Percentiles rank a stretch among this genome's conserved stretches.
phyloP scores from a whole-genome alignment of 2,329 filamentous ascomycete species.

The Orbilia ellipsospora region DNA sequence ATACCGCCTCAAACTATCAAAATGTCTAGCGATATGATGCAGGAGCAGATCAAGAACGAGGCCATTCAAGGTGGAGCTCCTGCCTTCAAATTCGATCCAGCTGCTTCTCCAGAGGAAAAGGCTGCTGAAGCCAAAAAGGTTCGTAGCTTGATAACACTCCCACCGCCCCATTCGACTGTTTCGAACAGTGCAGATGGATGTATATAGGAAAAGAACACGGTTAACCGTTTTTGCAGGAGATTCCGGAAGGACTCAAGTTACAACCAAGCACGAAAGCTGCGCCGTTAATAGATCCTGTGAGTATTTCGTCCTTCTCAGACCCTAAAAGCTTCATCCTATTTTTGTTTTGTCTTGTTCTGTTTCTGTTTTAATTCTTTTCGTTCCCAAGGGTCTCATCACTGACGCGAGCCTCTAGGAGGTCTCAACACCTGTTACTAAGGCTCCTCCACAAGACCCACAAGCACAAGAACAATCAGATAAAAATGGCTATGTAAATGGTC shows the following conservation, averaged over 20 bases:
- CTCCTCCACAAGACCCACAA: slow-evolving; percentile 35
- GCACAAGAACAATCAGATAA: slow-evolving; percentile 57
- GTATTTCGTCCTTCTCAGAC: slow-evolving; percentile 14
- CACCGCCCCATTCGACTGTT: neutral
- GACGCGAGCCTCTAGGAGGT: slow-evolving; percentile 19
- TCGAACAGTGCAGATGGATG: neutral
- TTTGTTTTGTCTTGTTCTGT: slow-evolving; percentile 17
- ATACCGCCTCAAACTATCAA: slow-evolving; percentile 29
- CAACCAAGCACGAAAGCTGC: slow-evolving; percentile 49
- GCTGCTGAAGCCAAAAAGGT: slow-evolving; percentile 74
- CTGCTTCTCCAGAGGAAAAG: slow-evolving; percentile 86
- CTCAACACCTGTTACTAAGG: slow-evolving; percentile 42
- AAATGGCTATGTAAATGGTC: slow-evolving; percentile 63
- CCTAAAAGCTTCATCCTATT: neutral
- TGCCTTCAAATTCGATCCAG: slow-evolving; percentile 86
- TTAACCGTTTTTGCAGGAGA: slow-evolving; percentile 60
- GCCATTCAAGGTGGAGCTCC: slow-evolving; percentile 80
- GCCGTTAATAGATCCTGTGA: slow-evolving; percentile 37
- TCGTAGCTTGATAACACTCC: neutral
- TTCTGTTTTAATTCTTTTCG: neutral
- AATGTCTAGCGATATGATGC: slow-evolving; percentile 45
- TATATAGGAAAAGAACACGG: slow-evolving; percentile 72
- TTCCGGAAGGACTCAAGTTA: slow-evolving; percentile 46
- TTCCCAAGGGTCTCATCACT: slow-evolving; percentile 21
- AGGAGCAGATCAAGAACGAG: slow-evolving; percentile 79